Evolutionary conservation across 768 basidiomycete genomes (phyloP).

Genomic region (Panaeolus cyanescens): DNA sequence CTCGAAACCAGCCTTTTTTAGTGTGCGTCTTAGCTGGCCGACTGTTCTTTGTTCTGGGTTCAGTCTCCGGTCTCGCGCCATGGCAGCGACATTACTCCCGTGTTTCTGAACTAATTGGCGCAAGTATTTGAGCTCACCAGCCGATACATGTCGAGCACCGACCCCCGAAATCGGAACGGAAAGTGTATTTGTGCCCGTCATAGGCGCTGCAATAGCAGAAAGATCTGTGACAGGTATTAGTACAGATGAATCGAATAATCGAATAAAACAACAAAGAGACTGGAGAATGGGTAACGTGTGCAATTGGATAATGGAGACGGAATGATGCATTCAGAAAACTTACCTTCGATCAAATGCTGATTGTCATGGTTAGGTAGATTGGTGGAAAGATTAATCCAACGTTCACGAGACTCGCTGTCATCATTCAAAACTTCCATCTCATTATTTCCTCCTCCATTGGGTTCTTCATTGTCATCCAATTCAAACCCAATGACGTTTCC

Average conservation of each 20-base stretch:
- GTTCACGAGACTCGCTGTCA: background rate
- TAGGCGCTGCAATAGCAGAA: slow-evolving; percentile 49
- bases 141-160: slow-evolving; percentile 64
- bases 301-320: background rate
- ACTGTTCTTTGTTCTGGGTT: slow-evolving; percentile 86
- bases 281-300: background rate
- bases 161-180: slow-evolving; percentile 39
- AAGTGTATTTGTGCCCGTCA: slow-evolving; percentile 35
- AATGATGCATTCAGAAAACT: slow-evolving; percentile 15
- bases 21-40: slow-evolving; percentile 70
- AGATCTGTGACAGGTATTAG: slow-evolving; percentile 23
- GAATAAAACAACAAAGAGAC: slow-evolving; percentile 5
- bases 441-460: slow-evolving; percentile 11
- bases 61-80: slow-evolving; percentile 78
- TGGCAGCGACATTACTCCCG: slow-evolving; percentile 69
- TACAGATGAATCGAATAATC: background rate
- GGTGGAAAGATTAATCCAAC: background rate
- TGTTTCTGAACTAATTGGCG: slow-evolving; percentile 65
- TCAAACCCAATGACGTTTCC: slow-evolving; percentile 78
- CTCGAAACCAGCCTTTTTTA: slow-evolving; percentile 54
- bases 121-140: slow-evolving; percentile 70
- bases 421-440: background rate
- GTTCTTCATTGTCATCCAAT: slow-evolving; percentile 51
- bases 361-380: slow-evolving; percentile 3
- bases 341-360: slow-evolving; percentile 25